Base-by-base conservation (phyloP, 2,329 filamentous ascomycete species). In the Fusarium pseudograminearum region DNA sequence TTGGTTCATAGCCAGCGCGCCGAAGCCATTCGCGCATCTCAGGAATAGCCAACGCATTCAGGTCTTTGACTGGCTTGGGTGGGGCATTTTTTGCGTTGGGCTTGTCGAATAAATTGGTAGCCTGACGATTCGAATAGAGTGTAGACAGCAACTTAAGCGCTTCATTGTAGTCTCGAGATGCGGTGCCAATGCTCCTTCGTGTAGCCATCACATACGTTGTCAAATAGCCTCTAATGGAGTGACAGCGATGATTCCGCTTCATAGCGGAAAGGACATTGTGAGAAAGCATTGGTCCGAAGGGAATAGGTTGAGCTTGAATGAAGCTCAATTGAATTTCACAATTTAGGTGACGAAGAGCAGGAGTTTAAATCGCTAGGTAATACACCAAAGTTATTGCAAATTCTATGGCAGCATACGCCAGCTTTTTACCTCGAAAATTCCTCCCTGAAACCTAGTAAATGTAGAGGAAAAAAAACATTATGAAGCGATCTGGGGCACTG, bases 1-100 rank as follows among this genome's bases (percentile, higher is more conserved):
- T 56, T 3, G 79, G 78, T 80, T 90, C 81, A 80, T 97, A 93
- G 50, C 93, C 93, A 57, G 93, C 89, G 65, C 91, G 91, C 46
- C 81, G 83, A 69, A 93, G 89, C 91, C 92, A 97, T 72, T 89
- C 87, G 30, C 90, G 82, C 87, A 96, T 95, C 78, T 97, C 93
- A 0, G 93, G 92, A 51, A 97, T 89, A 9, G 94, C 92, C 57
- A 84, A 84, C 48, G 90, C 84, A 76, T 97, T 97, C 81, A 92
- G 81, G 69, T 84, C 80, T 36, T 77, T 61, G 6, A 57, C 84
- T 66, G 88, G 85, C 28, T 84, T 58, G 8, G 51, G 54, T 7
- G 72, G 28, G 82, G 52, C 84, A 28, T 60, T 34, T 20, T 65
- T 40, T 22, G 28, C 26, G 14, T 31, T 82, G 72, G 40, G 73